Evolutionary conservation across 768 basidiomycete species (phyloP).

Genomic region (Vararia minispora): DNA sequence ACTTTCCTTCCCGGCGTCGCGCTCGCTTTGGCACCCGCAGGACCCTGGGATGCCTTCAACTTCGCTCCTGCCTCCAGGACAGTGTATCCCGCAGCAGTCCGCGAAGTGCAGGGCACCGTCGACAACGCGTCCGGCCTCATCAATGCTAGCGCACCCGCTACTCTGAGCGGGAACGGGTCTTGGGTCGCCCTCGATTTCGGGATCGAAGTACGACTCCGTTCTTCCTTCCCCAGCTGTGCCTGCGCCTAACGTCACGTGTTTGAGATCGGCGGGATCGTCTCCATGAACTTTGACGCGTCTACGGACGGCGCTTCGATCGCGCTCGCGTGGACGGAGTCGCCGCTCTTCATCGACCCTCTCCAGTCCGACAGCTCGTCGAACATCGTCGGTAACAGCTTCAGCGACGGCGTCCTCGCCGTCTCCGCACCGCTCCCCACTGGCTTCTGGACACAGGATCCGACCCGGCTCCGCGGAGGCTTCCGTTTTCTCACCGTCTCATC

Average conservation of each 20-base stretch:
- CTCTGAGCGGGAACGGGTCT: constrained; percentile 22
- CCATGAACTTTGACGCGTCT: constrained; percentile 16
- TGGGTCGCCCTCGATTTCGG: constrained; percentile 30
- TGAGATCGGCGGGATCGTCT: constrained; percentile 25
- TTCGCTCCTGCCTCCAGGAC: too few relatives aligned
- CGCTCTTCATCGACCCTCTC: constrained; percentile 13
- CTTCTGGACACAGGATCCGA: constrained; percentile 24
- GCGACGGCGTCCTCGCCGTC: constrained; percentile 26
- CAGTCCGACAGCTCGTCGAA: constrained; percentile 24
- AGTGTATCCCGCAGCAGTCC: too few relatives aligned
- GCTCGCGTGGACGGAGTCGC: constrained; percentile 15
- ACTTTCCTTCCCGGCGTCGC: too few relatives aligned
- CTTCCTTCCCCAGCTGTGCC: too few relatives aligned
- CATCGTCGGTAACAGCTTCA: constrained; percentile 15
- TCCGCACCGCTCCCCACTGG: constrained; percentile 20
- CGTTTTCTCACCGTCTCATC: constrained; percentile 13
- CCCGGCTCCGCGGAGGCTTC: constrained; percentile 20
- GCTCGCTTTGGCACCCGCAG: too few relatives aligned
- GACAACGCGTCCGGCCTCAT: too few relatives aligned
- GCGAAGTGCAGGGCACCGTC: too few relatives aligned
- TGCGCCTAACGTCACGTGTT: too few relatives aligned
- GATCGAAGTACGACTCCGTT: constrained; percentile 20
- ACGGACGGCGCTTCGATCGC: constrained; percentile 2
- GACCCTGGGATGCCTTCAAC: too few relatives aligned
- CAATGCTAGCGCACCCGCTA: too few relatives aligned